A percentile compares a stretch with the other conserved stretches of the same genome.
phyloP scores from a whole-genome alignment of 192 early-diverging fungal genomes.

The Borealophlyctis nickersoniae region DNA sequence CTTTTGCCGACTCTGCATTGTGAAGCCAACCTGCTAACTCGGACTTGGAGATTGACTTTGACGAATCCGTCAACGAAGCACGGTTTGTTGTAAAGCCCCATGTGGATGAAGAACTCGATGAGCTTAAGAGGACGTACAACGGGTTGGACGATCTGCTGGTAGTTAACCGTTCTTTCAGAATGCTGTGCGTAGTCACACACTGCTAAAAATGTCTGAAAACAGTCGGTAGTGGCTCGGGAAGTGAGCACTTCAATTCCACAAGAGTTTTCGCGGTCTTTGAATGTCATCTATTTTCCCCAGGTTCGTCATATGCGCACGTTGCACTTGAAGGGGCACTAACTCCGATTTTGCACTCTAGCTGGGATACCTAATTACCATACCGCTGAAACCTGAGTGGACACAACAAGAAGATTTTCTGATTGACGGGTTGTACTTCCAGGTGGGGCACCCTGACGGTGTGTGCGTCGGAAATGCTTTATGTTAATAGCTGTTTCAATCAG shows the following conservation, averaged over 20 bases:
- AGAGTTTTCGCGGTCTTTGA: constrained; percentile 50
- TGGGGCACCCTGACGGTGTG: constrained; percentile 14
- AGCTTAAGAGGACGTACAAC: constrained; percentile 61
- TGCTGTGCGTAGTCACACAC: not conserved
- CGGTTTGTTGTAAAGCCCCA: constrained; percentile 58
- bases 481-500: constrained; percentile 29
- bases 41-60: constrained; percentile 78
- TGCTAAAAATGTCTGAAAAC: not conserved
- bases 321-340: not conserved
- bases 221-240: constrained; percentile 56
- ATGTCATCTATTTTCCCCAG: constrained; percentile 78
- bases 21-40: too few species aligned
- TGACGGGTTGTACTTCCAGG: constrained; percentile 58
- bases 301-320: constrained; percentile 4
- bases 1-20: too few species aligned
- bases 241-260: constrained; percentile 52
- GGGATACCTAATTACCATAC: constrained; percentile 72
- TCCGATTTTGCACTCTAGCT: constrained; percentile 38
- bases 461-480: not conserved
- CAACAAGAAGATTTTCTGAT: constrained; percentile 41
- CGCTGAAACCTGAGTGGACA: constrained; percentile 47
- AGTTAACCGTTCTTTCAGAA: constrained; percentile 2
- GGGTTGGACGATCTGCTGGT: constrained; percentile 68
- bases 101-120: constrained; percentile 61
- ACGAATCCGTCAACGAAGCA: constrained; percentile 56